Percentiles rank a stretch among this genome's conserved stretches.
Conservation (phyloP, 768 basidiomycete genomes). For the Mycena rosella region DNA sequence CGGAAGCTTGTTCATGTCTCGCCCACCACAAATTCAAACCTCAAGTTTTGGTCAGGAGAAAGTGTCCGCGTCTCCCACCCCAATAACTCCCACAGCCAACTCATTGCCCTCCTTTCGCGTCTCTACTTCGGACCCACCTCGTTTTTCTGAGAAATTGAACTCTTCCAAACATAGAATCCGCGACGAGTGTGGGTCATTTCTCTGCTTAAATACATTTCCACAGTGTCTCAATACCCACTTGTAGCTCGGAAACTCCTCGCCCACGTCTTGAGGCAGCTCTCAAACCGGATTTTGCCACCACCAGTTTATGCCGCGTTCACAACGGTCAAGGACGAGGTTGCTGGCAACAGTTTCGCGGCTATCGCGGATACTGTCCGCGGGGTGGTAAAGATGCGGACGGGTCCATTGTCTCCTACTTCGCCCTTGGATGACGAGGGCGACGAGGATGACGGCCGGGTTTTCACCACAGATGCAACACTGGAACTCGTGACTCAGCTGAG, state of each 20-base stretch:
- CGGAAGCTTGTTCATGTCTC: too few relatives aligned
- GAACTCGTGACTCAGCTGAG: slow-evolving; percentile 73
- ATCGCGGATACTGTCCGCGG: slow-evolving; percentile 61
- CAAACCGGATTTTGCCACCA: slow-evolving; percentile 66
- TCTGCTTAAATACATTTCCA: too few relatives aligned
- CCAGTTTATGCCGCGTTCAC: slow-evolving; percentile 60
- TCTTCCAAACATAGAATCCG: slow-evolving; percentile 55
- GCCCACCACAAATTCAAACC: slow-evolving; percentile 26
- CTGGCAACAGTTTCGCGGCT: slow-evolving; percentile 53
- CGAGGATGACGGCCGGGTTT: slow-evolving; percentile 58
- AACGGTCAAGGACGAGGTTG: slow-evolving; percentile 39
- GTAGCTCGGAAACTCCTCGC: slow-evolving; percentile 77
- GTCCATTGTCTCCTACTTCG: slow-evolving; percentile 27
- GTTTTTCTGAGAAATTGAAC: slow-evolving; percentile 34
- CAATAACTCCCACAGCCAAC: slow-evolving; percentile 36
- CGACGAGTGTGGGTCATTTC: too few relatives aligned
- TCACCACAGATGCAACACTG: slow-evolving; percentile 76
- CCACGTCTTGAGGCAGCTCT: slow-evolving; percentile 74
- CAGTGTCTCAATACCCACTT: too few relatives aligned
- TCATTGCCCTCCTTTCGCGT: slow-evolving; percentile 42
- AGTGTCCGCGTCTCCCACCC: slow-evolving; percentile 45
- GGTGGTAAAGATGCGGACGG: slow-evolving; percentile 53
- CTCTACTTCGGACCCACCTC: slow-evolving; percentile 33
- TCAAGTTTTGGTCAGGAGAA: slow-evolving; percentile 8
- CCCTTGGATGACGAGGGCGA: slow-evolving; percentile 60